These are phyloP conservation scores for Hypoxylon trugodes DNA, from an alignment of 495 filamentous ascomycete genomes.

Conservation along the genomic window DNA sequence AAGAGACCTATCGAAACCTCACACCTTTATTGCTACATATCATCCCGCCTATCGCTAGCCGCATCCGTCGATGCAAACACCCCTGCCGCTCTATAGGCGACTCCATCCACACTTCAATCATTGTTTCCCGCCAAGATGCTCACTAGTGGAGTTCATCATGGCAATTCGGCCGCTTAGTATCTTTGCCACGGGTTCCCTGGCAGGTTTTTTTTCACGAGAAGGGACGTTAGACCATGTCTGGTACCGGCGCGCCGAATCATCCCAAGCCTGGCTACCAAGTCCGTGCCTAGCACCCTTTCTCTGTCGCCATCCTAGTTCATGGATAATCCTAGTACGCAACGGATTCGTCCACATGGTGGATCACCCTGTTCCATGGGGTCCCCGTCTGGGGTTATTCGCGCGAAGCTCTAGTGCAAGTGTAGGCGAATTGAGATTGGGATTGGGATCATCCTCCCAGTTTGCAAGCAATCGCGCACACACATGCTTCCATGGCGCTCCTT, in stretches of 20 bases:
- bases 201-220: conserved; percentile 20
- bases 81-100: conserved; percentile 18
- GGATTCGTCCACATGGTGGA: conserved; percentile 28
- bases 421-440: conserved; percentile 23
- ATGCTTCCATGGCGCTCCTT: conserved; percentile 25
- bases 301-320: conserved; percentile 26
- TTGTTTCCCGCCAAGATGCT: conserved; percentile 26
- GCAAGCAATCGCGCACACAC: neutral
- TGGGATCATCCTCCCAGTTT: conserved; percentile 29
- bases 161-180: conserved; percentile 32
- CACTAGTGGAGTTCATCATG: conserved; percentile 26
- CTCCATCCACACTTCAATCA: conserved; percentile 13
- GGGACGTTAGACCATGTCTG: conserved; percentile 22
- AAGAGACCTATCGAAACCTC: neutral
- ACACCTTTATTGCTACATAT: neutral
- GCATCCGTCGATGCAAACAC: conserved; percentile 32
- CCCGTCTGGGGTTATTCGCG: conserved; percentile 33
- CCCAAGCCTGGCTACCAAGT: neutral
- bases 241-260: conserved; percentile 25
- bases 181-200: conserved; percentile 25
- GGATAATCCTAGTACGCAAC: conserved; percentile 28
- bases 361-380: conserved; percentile 20
- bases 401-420: conserved; percentile 12
- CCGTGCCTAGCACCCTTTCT: conserved; percentile 30
- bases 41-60: conserved; percentile 27